Conservation (phyloP, 495 filamentous ascomycete species). For the Aspergillus baeticus region DNA sequence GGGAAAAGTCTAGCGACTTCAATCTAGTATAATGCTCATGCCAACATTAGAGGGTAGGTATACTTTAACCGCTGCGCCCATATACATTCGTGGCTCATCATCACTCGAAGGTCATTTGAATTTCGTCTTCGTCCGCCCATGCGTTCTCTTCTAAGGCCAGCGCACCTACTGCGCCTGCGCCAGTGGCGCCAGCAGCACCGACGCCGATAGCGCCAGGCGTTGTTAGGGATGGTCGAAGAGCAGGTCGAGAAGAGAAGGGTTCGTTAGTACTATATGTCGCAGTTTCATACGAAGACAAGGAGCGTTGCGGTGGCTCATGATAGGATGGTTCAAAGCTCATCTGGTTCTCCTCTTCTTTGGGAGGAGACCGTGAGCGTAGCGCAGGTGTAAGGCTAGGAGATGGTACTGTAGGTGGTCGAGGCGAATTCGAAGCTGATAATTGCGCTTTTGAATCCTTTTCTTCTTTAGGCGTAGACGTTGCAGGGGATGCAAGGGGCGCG, state of each 20-base stretch:
- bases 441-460: conserved; percentile 51
- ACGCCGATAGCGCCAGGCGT: conserved; percentile 25
- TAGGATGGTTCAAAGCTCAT: conserved; percentile 75
- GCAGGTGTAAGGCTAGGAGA: conserved; percentile 22
- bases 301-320: conserved; percentile 36
- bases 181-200: conserved; percentile 9
- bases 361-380: conserved; percentile 19
- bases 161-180: conserved; percentile 28
- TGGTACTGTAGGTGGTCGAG: conserved; percentile 36
- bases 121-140: conserved; percentile 69
- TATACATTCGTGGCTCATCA: conserved; percentile 18
- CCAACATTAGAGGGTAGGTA: too few species aligned
- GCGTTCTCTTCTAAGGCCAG: conserved; percentile 65
- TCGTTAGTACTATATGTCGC: conserved; percentile 7
- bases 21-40: too few species aligned
- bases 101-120: conserved; percentile 60
- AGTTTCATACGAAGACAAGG: conserved; percentile 18
- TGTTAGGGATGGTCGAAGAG: conserved; percentile 43
- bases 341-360: conserved; percentile 54
- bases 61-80: not conserved
- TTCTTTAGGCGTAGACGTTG: conserved; percentile 31
- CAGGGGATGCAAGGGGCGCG: conserved; percentile 21
- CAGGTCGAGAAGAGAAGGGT: conserved; percentile 27
- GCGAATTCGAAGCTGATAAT: conserved; percentile 19
- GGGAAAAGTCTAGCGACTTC: too few species aligned